These are phyloP conservation scores for Zasmidium cellare DNA, from an alignment of 2,329 filamentous ascomycete genomes.

Conservation along the genomic window DNA sequence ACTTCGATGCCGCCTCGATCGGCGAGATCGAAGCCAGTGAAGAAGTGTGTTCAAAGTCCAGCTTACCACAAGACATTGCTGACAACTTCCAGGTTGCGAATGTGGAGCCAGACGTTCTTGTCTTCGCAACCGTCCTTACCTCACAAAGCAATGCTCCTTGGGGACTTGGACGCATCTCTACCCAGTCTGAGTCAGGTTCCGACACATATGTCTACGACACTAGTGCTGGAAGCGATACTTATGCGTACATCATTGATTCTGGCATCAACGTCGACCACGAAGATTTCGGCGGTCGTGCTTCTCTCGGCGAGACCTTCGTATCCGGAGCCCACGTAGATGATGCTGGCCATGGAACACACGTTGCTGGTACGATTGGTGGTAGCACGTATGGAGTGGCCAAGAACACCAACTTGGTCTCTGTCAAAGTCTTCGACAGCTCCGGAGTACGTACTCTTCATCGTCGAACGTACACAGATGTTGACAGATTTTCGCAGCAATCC, in stretches of 20 bases:
- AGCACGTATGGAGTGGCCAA: constrained; percentile 65
- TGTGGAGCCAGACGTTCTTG: no score
- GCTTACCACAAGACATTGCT: no score
- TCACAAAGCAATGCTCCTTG: no score
- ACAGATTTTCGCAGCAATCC: no score
- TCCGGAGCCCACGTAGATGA: constrained; percentile 40
- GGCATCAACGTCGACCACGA: constrained; percentile 27
- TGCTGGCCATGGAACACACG: constrained; percentile 64
- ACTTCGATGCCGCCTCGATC: no score
- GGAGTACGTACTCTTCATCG: constrained; percentile 40
- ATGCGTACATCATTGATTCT: constrained; percentile 44
- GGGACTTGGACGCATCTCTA: neutral
- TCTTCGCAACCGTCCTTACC: no score
- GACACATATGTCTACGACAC: constrained; percentile 10
- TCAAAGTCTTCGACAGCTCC: constrained; percentile 55
- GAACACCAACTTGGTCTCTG: constrained; percentile 55
- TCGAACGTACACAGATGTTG: no score
- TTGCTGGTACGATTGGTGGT: constrained; percentile 62
- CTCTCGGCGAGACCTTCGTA: constrained; percentile 33
- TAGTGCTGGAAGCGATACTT: constrained; percentile 34
- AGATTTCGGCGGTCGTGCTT: constrained; percentile 40
- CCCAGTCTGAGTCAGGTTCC: neutral
- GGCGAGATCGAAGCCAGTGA: no score
- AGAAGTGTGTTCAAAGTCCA: no score
- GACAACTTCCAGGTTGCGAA: no score